Base-by-base conservation (phyloP, 805 yeast genomes). In the Yarrowia phangngaensis region DNA sequence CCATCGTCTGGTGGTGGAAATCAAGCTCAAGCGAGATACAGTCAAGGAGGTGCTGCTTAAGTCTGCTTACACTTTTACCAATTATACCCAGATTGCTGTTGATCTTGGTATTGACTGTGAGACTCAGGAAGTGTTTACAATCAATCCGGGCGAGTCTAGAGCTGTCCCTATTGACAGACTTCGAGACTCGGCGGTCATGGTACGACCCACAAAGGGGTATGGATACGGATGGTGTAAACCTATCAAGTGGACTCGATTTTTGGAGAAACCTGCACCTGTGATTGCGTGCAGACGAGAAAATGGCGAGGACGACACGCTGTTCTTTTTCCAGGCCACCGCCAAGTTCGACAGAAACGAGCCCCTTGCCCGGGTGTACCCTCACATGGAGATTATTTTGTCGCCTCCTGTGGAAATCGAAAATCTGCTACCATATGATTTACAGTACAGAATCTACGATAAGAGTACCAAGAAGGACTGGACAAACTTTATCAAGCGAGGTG, bases 391-490 rank as follows among this genome's bases (percentile, higher is more conserved):
- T 17, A 73, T 79, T 4, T 66, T 92, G 6, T 79, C 92, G 0
- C 86, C 97, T 0, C 97, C 98, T 0, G 65, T 92, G 35, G 85
- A 84, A 56, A 71, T 92, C 51, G 88, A 84, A 56, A 92, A 92
- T 59, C 68, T 87, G 45, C 63, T 94, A 41, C 97, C 99, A 0
- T 84, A 75, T 60, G 95, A 85, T 57, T 64, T 90, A 33, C 71
- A 76, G 14, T 87, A 83, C 65, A 70, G 83, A 51, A 70, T 92
- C 11, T 84, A 82, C 63, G 92, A 88, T 61, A 84, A 85, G 58
- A 79, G 78, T 15, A 70, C 79, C 26, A 75, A 74, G 47, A 74
- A 74, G 52, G 89, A 82, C 51, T 79, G 88, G 82, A 73, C 71
- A 48, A 80, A 81, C 19, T 60, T 63, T 8, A 67, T 94, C 31